A percentile compares a stretch with the other conserved stretches of the same genome.
Conservation (phyloP, 768 basidiomycete species). For the Phylloporus sp. region DNA sequence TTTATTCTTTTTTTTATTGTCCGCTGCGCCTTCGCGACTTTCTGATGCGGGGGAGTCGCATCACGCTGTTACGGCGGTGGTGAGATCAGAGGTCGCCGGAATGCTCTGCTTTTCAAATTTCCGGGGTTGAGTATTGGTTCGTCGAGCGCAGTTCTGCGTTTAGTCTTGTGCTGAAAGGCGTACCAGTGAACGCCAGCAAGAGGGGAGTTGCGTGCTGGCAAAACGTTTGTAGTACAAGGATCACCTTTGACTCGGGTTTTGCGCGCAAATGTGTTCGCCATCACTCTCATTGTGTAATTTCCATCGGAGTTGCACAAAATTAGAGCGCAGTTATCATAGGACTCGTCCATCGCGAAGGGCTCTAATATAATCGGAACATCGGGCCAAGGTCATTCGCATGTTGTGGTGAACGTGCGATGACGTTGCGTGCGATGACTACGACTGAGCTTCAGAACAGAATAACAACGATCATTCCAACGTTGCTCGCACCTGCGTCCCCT, state of each 20-base stretch:
- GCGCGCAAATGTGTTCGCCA: not conserved
- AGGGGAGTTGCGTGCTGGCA: not conserved
- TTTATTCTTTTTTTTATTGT: slow-evolving; percentile 6
- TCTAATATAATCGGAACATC: too few species aligned
- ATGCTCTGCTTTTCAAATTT: not conserved
- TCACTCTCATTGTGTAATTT: not conserved
- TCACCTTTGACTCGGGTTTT: not conserved
- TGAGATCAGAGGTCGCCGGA: not conserved
- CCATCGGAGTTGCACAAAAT: not conserved
- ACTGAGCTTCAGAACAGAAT: too few species aligned
- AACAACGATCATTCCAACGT: too few species aligned
- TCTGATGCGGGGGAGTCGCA: slow-evolving; percentile 13
- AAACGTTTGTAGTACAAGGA: not conserved
- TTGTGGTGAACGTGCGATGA: too few species aligned
- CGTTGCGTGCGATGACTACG: too few species aligned
- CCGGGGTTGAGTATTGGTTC: not conserved
- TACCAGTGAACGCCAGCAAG: not conserved
- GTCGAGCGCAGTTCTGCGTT: too few species aligned
- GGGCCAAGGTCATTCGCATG: too few species aligned
- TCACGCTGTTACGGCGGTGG: slow-evolving; percentile 5
- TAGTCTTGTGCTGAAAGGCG: not conserved
- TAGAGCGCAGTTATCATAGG: too few species aligned
- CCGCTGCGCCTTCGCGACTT: slow-evolving; percentile 11
- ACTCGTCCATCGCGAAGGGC: too few species aligned
- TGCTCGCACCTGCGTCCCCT: too few species aligned